Base-by-base conservation (phyloP, 345 rosid species). In the Lepidium africanum region DNA sequence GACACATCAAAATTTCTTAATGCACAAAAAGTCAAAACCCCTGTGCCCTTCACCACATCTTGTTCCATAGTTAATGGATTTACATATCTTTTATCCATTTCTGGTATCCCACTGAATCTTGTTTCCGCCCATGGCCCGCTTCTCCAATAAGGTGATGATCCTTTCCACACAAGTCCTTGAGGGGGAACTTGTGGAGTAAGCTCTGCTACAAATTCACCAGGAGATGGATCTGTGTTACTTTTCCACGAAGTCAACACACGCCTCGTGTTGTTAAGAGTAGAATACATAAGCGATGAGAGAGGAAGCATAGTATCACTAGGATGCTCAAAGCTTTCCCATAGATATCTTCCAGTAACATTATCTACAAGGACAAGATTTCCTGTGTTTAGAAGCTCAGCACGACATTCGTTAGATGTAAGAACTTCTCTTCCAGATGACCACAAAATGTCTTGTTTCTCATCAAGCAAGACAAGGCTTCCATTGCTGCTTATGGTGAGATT, bases 111-210 rank as follows among this genome's bases (percentile, higher is more conserved):
- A 3, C 13, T 42, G 36, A 67, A 67, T 36, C 54, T 67, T 27
- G 49, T 45, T 35, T 53, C 25, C 3, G 5, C 54, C 72, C 71
- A 67, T 67, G 52, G 62, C 7, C 63, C 63, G 12, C 63, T 67
- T 67, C 72, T 67, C 72, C 72, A 67, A 33, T 55, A 52, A 11
- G 63, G 72, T 10, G 40, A 13, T 10, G 72, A 67, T 9, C 68
- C 57, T 48, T 43, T 63, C 68, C 42, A 14, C 4, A 48, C 16
- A 12, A 63, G 14, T 10, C 55, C 73, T 46, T 68, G 72, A 5
- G 56, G 15, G 5, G 64, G 64, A 6, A 45, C 43, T 3, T 68
- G 6, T 19, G 56, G 37, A 0, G 37, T 56, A 45, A 68, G 21
- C 45, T 47, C 64, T 9, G 32, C 41, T 15, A 56, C 21, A 68